Evolutionary conservation across 345 rosid species (phyloP), one percentile per base, ranked within the genome.

Genomic region (Rhodamnia rubescens): DNA sequence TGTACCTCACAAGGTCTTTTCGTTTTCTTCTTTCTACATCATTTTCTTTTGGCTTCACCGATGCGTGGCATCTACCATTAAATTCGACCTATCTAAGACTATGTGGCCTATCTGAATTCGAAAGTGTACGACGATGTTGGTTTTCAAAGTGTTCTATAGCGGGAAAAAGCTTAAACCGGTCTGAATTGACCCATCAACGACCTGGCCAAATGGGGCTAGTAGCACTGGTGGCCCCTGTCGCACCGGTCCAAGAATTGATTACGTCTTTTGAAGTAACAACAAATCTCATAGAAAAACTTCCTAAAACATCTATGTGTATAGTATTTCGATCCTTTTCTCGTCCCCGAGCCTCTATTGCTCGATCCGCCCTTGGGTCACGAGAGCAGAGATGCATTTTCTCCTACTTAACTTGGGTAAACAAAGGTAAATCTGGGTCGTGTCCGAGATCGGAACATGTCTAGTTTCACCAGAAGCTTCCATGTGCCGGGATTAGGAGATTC

Each of bases 231-330:
- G 78, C 44, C 36, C 10, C 24, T 8, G 3, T 64, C 42, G 44
- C 75, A 4, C 32, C 4, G 44, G 12, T 64, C 44, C 44, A 5
- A 64, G 1, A 32, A 64, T 18, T 0, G 22, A 29, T 9, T 7
- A 1, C 42, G 7, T 64, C 75, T 64, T 36, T 36, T 6, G 2
- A 2, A 0, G 8, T 0, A 6, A 27, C 20, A n/a, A 2, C 27
- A 44, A 7, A 44, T 7, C 47, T 44, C 47, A 6, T 6, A 6
- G 47, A 6, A 7, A 44, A 44, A 44, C 47, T 44, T 44, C 47
- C 47, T 44, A 44, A 44, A 6, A 7, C 47, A 7, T 44, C 1
- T 44, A 44, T 44, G 47, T 44, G 5, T 44, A 44, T 11, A 51
- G 53, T 13, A 51, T 51, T 13, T 13, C 14, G 53, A 51, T 12